A percentile compares a stretch with the other conserved stretches of the same genome.
These are phyloP conservation scores for Hamamelis virginiana DNA, from an alignment of 164 flowering plant species.

Conservation along the genomic window DNA sequence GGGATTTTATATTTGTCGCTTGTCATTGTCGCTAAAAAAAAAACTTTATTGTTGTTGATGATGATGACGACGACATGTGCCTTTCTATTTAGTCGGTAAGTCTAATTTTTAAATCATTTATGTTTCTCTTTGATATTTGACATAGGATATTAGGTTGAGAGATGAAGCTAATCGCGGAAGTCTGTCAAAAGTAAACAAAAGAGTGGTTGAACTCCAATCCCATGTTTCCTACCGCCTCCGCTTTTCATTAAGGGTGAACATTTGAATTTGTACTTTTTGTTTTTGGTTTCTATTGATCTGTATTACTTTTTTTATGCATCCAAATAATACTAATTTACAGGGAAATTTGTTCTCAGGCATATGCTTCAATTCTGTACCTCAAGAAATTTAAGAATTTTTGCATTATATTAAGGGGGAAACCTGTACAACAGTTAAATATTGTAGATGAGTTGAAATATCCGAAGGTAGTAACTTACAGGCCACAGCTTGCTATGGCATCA, in stretches of 20 bases:
- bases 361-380: slow-evolving; percentile 80
- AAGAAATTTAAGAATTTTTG: slow-evolving; percentile 63
- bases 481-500: slow-evolving; percentile 45
- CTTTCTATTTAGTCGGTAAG: not conserved
- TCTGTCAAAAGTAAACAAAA: slow-evolving; percentile 30
- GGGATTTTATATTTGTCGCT: no score
- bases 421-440: slow-evolving; percentile 68
- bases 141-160: slow-evolving; percentile 79
- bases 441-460: slow-evolving; percentile 60
- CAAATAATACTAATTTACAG: not conserved
- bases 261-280: not conserved
- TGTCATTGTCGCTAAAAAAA: no score
- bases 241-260: slow-evolving; percentile 72
- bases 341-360: slow-evolving; percentile 51
- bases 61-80: not conserved
- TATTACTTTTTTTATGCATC: slow-evolving; percentile 5
- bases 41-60: not conserved
- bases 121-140: slow-evolving; percentile 8
- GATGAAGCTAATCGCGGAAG: slow-evolving; percentile 59
- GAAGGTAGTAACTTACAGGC: slow-evolving; percentile 56
- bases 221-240: slow-evolving; percentile 78
- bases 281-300: not conserved
- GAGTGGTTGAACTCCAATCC: slow-evolving; percentile 38
- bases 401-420: slow-evolving; percentile 76
- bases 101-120: no score